Evolutionary conservation across 371 early-diverging fungal species (phyloP), one percentile per base, ranked within the genome.

Genomic region (Mucor indicus): DNA sequence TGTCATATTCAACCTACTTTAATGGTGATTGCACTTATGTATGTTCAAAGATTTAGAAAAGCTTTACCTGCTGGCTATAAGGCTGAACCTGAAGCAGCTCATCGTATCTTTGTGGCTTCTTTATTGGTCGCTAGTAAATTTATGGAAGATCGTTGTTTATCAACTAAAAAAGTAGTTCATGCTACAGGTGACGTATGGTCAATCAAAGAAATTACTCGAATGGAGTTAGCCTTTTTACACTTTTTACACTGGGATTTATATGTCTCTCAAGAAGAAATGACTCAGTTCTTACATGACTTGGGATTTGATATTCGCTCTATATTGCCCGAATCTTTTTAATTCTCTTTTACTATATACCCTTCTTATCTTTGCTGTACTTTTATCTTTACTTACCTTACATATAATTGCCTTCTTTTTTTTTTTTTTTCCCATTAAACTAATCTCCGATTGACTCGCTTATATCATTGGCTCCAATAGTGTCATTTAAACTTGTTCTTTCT

Each of bases 181-280:
- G 76, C 72, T 15, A 67, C 76, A 0, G 76, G 76, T 11, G 72
- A 75, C 46, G 72, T 75, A 9, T 75, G 76, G 76, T 62, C 76
- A 17, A 69, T 72, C 48, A 72, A 69, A 46, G 76, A 75, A 46
- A 75, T 72, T 30, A 69, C 76, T 16, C 63, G 65, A 21, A 75
- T 75, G 76, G 76, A 75, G 38, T 41, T 75, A 13, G 76, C 70
- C 4, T 67, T 75, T 22, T 47, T 75, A n/a, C 38, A 63, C 3
- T 75, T 75, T 33, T 50, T 75, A 23, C 60, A 72, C 36, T 72
- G 76, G 76, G 53, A 75, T 27, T 48, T 75, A 3, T 59, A 63
- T 43, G 58, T 75, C 39, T 61, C 57, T 31, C 55, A 50, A 31
- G 69, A 66, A 44, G 66, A 75, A 51, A 66, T 75, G 40, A 48